phyloP scores from a whole-genome alignment of 306 rosid species.

The Rosa rugosa region DNA sequence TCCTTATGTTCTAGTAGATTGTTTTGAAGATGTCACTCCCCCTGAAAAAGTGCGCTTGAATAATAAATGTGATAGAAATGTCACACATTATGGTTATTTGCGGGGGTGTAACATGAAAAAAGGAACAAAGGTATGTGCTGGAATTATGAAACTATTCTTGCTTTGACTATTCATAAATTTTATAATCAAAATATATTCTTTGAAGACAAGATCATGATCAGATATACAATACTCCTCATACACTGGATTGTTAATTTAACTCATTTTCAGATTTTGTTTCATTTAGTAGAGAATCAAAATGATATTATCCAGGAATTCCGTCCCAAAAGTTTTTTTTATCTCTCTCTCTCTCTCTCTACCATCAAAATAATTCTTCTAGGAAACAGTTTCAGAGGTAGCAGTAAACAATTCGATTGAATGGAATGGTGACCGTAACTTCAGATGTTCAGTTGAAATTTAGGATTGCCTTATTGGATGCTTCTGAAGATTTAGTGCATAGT shows the following conservation, averaged over 20 bases:
- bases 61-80: constrained; percentile 78
- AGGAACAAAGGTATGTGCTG: constrained; percentile 70
- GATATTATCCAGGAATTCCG: neutral
- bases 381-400: neutral
- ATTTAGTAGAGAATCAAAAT: neutral
- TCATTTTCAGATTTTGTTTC: neutral
- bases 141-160: neutral
- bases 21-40: constrained; percentile 93
- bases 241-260: neutral
- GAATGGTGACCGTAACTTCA: too few species aligned
- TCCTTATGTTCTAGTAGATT: constrained; percentile 87
- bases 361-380: neutral
- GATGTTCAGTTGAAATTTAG: neutral
- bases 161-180: neutral
- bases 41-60: constrained; percentile 69
- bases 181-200: neutral
- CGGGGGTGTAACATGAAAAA: constrained; percentile 91
- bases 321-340: too few species aligned
- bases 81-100: constrained; percentile 87
- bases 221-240: neutral
- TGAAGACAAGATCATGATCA: neutral
- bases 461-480: neutral
- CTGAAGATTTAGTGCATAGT: neutral
- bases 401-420: neutral
- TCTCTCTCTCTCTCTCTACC: neutral